Evolutionary conservation across 306 rosid species (phyloP).

Genomic region (Ochetophila trinervis): DNA sequence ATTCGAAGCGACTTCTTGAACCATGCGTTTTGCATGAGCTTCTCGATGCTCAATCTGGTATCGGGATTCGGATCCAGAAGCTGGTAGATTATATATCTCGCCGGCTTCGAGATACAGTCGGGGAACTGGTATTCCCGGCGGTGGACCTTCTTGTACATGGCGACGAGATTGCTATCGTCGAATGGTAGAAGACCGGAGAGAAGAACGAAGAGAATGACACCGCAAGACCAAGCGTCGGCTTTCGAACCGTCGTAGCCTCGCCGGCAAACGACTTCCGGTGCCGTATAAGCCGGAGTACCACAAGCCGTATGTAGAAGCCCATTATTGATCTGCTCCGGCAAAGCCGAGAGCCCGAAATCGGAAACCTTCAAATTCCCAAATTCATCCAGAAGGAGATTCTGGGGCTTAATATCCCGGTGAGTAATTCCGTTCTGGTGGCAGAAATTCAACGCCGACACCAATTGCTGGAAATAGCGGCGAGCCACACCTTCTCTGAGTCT

Average conservation of each 20-base stretch:
- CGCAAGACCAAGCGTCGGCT: slow-evolving; percentile 96
- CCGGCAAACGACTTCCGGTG: slow-evolving; percentile 72
- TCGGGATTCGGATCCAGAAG: slow-evolving; percentile 78
- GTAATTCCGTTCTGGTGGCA: slow-evolving; percentile 80
- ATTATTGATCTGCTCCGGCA: slow-evolving; percentile 69
- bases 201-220: slow-evolving; percentile 64
- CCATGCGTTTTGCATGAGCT: slow-evolving; percentile 44
- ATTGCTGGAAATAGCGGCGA: slow-evolving; percentile 67
- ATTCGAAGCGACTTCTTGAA: slow-evolving; percentile 37
- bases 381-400: slow-evolving; percentile 70
- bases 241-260: slow-evolving; percentile 68
- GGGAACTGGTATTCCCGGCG: slow-evolving; percentile 63
- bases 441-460: slow-evolving; percentile 65
- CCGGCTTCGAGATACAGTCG: slow-evolving; percentile 51
- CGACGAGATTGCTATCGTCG: slow-evolving; percentile 52
- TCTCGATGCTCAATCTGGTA: slow-evolving; percentile 46
- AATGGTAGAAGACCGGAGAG: slow-evolving; percentile 76
- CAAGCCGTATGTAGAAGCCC: slow-evolving; percentile 87
- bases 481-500: slow-evolving; percentile 44
- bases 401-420: slow-evolving; percentile 90
- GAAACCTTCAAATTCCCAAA: slow-evolving; percentile 69
- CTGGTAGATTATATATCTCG: slow-evolving; percentile 46
- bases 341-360: slow-evolving; percentile 85
- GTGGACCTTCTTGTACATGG: slow-evolving; percentile 57
- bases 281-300: slow-evolving; percentile 87